Evolutionary conservation across 768 basidiomycete genomes (phyloP), one percentile per base, ranked within the genome.

Genomic region (Suillus lakei): DNA sequence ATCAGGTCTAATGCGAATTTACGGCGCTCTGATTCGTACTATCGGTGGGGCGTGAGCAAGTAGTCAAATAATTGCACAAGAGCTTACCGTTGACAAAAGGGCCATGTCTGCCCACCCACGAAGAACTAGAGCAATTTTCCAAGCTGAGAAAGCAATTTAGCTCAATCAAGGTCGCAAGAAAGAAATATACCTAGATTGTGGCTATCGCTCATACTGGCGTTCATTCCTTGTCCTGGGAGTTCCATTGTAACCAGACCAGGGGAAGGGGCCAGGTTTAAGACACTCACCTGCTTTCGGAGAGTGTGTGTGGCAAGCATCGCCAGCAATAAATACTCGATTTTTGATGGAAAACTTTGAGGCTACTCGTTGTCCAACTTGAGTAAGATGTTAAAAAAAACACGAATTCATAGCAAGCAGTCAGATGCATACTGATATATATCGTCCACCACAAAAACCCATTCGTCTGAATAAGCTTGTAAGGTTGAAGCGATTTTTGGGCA

Each of bases 1-100:
- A 87, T 85, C 44, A 88, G 78, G 46, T 86, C 85, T 68, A 83
- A 81, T 0, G 86, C 86, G 67, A 79, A 86, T 69, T 82, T 80
- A 51, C 82, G 79, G 8, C 87, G 81, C 71, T 88, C 86, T 23
- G 77, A 78, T 63, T 85, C 85, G 69, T 85, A 86, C 84, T 85
- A 48, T 23, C n/a, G 2, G 36, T 15, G n/a, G 18, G 5, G 15
- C 21, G 23, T 63, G 66, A 63, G 51, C 1, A 30, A 56, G 13
- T 26, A 3, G 18, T 15, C n/a, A 23, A 38, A 23, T 38, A 12
- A 26, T 3, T 32, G 13, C 21, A 8, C 16, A 26, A 70, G 36
- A 23, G 60, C 82, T 66, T 59, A 85, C 82, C 18, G 82, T 85
- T 56, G 82, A 79, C 28, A 86, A 74, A 18, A 87, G 66, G 0